These are phyloP conservation scores for Cutaneotrichosporon sp. DNA, from an alignment of 1,284 basidiomycete genomes.

Conservation along the genomic window DNA sequence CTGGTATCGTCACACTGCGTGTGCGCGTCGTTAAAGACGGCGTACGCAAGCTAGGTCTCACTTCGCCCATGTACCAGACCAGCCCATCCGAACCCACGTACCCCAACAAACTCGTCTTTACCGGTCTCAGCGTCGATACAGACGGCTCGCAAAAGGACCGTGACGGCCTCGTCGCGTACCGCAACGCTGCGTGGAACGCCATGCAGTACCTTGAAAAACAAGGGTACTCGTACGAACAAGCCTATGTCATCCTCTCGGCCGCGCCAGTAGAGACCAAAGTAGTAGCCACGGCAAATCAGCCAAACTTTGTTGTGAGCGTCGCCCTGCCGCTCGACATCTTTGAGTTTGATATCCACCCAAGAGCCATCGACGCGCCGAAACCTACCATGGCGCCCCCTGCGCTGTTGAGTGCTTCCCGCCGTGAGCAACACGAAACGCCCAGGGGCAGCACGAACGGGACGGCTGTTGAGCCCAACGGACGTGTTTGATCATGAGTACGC, in stretches of 20 bases:
- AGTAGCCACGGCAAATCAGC: constrained; percentile 28
- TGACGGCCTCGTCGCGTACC: constrained; percentile 52
- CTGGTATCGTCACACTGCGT: constrained; percentile 67
- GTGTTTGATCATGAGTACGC: too few species aligned
- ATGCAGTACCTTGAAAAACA: constrained; percentile 60
- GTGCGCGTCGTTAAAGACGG: constrained; percentile 72
- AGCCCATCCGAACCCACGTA: constrained; percentile 22
- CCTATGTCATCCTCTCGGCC: constrained; percentile 65
- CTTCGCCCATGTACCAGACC: constrained; percentile 61
- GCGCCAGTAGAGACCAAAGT: constrained; percentile 59
- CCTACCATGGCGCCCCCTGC: not conserved
- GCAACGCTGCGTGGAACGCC: constrained; percentile 68
- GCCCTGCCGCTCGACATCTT: constrained; percentile 29
- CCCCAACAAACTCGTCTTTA: constrained; percentile 26
- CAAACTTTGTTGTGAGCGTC: constrained; percentile 27
- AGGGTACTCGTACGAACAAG: constrained; percentile 55
- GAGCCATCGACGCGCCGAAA: constrained; percentile 1
- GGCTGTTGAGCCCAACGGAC: too few species aligned
- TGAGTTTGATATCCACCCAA: constrained; percentile 27
- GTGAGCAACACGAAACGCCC: too few species aligned
- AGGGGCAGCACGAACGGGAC: too few species aligned
- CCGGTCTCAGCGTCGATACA: constrained; percentile 18
- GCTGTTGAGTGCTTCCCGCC: not conserved
- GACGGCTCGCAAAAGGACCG: constrained; percentile 23
- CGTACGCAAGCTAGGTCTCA: constrained; percentile 65